Conservation (phyloP, 179 eudicot genomes). For the Vitellaria paradoxa region DNA sequence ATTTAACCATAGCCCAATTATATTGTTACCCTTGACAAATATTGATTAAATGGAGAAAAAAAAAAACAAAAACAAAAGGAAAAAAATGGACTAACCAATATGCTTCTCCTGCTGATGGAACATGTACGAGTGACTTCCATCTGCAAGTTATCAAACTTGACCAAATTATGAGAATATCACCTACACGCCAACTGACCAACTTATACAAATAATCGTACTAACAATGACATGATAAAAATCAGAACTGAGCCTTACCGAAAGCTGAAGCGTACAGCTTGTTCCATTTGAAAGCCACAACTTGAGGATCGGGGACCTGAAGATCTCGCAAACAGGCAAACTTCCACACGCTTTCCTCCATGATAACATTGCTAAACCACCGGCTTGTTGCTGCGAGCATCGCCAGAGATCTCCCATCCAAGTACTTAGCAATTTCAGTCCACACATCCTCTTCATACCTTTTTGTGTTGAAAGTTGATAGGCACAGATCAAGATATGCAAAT, state of each 20-base stretch:
- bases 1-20: too few species aligned
- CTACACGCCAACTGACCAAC: too few species aligned
- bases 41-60: not conserved
- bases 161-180: not conserved
- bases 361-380: constrained; percentile 67
- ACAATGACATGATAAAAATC: not conserved
- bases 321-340: constrained; percentile 78
- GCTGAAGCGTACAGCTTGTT: constrained; percentile 68
- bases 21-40: not conserved
- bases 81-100: constrained; percentile 51
- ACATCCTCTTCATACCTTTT: constrained; percentile 71
- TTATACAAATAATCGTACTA: not conserved
- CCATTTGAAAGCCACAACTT: constrained; percentile 59
- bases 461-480: not conserved
- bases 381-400: constrained; percentile 73
- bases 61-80: not conserved
- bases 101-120: constrained; percentile 84
- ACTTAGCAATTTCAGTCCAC: constrained; percentile 91
- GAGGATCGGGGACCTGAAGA: constrained; percentile 76
- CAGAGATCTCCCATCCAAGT: constrained; percentile 70
- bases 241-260: constrained; percentile 40
- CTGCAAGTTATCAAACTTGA: constrained; percentile 37
- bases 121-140: constrained; percentile 78
- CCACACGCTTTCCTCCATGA: constrained; percentile 79
- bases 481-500: not conserved